These are phyloP conservation scores for Fusarium xyrophilum DNA, from an alignment of 2,329 filamentous ascomycete genomes.

Conservation along the genomic window DNA sequence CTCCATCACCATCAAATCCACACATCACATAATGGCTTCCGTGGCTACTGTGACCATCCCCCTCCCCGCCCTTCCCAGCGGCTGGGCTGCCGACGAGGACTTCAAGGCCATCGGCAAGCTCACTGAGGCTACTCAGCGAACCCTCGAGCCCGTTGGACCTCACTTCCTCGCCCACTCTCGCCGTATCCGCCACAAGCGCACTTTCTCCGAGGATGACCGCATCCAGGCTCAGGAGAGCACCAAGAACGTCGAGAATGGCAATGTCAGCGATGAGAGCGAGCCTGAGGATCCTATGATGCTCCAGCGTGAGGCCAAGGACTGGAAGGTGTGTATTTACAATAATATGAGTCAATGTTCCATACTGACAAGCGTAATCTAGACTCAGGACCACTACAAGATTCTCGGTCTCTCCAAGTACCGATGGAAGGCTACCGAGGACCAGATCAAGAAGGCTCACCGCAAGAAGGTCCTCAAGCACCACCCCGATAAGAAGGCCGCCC, in stretches of 20 bases:
- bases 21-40: conserved; percentile 64
- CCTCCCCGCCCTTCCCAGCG: conserved; percentile 77
- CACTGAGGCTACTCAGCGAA: conserved; percentile 79
- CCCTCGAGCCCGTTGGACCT: conserved; percentile 93
- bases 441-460: conserved; percentile 98
- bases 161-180: conserved; percentile 98
- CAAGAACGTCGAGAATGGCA: conserved; percentile 93
- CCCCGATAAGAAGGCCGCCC: conserved; percentile 97
- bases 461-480: conserved; percentile 99
- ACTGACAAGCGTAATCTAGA: conserved; percentile 53
- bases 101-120: conserved; percentile 85
- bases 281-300: conserved; percentile 92
- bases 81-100: conserved; percentile 88
- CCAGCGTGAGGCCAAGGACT: conserved; percentile 94
- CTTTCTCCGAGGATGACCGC: conserved; percentile 97
- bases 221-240: conserved; percentile 94
- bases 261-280: conserved; percentile 91
- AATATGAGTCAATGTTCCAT: neutral
- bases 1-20: conserved; percentile 34
- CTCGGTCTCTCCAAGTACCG: conserved; percentile 93
- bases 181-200: conserved; percentile 93
- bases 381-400: conserved; percentile 97
- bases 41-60: conserved; percentile 67
- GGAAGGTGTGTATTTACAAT: conserved; percentile 74
- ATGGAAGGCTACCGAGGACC: conserved; percentile 91